Base-by-base conservation (phyloP, 2,329 filamentous ascomycete species). In the Pyricularia grisea region DNA sequence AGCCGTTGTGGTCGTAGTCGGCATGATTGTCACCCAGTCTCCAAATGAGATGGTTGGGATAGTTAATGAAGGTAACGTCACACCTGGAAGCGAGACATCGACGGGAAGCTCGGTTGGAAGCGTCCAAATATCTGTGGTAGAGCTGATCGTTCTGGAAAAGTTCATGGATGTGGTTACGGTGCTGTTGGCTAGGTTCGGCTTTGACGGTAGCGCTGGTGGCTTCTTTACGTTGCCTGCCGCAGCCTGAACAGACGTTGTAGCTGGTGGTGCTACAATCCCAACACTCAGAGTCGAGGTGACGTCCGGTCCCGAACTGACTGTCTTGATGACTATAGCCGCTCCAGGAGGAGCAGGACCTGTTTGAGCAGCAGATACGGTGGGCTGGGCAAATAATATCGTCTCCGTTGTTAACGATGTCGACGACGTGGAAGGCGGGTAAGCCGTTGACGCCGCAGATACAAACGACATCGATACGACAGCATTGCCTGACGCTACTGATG, bases 21-120 rank as follows among this genome's bases (percentile, higher is more conserved):
- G 58, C 23, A 61, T 28, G 60, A 69, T 55, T 25, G 68, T 66
- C 3, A 65, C 11, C 68, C 68, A 67, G 23, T 60, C 36, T 61
- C 25, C 58, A 25, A 61, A 61, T 17, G 25, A n/a, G 12, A 61
- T 25, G 9, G 58, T 25, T 27, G 58, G 58, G 11, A 61, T 10
- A 27, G 25, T 11, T 27, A 27, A 27, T 61, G n/a, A 17, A 50
- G 42, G n/a, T 9, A 61, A 23, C n/a, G 58, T 27, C n/a, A 61
- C 23, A n/a, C n/a, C 58, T 61, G 58, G n/a, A n/a, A 58, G 58
- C 3, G 58, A 11, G 36, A 67, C 6, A 50, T 50, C 42, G 17
- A 20, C 17, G 6, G 42, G 42, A 50, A 20, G 17, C 42, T 50
- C n/a, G 23, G 58, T 61, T 61, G 58, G 58, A 6, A 25, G 58